phyloP scores from a whole-genome alignment of 2,329 filamentous ascomycete genomes.

The Niveomyces coronatus region DNA sequence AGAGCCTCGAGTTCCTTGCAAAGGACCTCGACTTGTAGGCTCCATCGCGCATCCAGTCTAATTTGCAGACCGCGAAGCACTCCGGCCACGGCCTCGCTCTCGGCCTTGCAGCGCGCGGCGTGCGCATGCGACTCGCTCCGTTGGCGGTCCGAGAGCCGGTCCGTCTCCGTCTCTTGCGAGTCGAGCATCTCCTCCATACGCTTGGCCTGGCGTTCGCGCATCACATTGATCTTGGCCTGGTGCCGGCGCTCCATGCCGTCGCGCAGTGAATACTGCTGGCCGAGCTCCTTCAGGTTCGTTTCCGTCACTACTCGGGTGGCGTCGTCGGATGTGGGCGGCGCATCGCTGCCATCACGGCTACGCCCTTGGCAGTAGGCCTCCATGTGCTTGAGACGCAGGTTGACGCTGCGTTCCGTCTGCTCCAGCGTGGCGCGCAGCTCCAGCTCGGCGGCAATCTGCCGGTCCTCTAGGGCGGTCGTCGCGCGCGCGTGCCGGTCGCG shows the following conservation, averaged over 20 bases:
- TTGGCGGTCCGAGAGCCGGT: constrained; percentile 34
- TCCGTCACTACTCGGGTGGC: constrained; percentile 45
- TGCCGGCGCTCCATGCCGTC: constrained; percentile 50
- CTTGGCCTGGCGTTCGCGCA: constrained; percentile 54
- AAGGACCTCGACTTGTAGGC: constrained; percentile 40
- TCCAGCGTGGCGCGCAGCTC: constrained; percentile 45
- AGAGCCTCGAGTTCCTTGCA: constrained; percentile 40
- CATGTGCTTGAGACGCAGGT: constrained; percentile 53
- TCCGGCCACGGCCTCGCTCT: constrained; percentile 37
- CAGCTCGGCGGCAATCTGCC: constrained; percentile 52
- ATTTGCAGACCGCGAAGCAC: constrained; percentile 36
- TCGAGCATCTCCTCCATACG: constrained; percentile 48
- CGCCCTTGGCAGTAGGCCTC: constrained; percentile 52
- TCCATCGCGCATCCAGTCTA: constrained; percentile 40
- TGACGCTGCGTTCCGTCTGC: constrained; percentile 46
- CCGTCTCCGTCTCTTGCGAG: constrained; percentile 42
- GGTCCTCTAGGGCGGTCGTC: constrained; percentile 46
- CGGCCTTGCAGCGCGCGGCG: constrained; percentile 34
- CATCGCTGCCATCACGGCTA: constrained; percentile 21
- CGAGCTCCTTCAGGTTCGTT: constrained; percentile 46
- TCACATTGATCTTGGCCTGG: constrained; percentile 51
- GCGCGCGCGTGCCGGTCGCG: constrained; percentile 44
- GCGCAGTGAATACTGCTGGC: constrained; percentile 49
- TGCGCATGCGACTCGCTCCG: constrained; percentile 38
- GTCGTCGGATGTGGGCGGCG: constrained; percentile 20